These are phyloP conservation scores for Yamadazyma pseudoaaseri DNA, from an alignment of 1,139 yeast genomes.

Conservation along the genomic window DNA sequence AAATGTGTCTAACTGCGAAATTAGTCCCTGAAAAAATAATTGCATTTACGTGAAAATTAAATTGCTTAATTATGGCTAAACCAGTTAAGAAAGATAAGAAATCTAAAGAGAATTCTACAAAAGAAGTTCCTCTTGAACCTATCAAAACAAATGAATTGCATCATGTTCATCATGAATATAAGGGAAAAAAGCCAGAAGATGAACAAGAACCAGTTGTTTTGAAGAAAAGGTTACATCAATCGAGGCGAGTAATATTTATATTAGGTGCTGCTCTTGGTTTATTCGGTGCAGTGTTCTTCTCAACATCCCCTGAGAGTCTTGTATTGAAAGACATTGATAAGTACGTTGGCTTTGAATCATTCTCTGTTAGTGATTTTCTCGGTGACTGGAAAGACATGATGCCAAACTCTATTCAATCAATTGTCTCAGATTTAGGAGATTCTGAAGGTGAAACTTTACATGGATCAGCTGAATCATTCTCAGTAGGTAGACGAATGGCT, in stretches of 20 bases:
- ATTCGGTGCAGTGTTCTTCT: slow-evolving; percentile 60
- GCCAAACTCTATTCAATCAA: slow-evolving; percentile 63
- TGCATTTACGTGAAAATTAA: background rate
- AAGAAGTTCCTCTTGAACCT: slow-evolving; percentile 6
- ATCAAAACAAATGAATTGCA: background rate
- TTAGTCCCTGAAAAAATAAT: background rate
- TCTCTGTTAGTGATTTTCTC: slow-evolving; percentile 33
- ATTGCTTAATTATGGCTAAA: slow-evolving; percentile 9
- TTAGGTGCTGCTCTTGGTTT: slow-evolving; percentile 72
- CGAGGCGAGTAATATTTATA: slow-evolving; percentile 48
- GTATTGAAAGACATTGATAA: slow-evolving; percentile 49
- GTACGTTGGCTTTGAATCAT: slow-evolving; percentile 52
- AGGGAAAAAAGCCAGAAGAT: slow-evolving; percentile 1
- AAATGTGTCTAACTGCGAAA: background rate
- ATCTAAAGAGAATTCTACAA: background rate
- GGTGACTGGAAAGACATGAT: slow-evolving; percentile 62
- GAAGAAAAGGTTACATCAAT: slow-evolving; percentile 30
- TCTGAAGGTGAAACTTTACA: slow-evolving; percentile 30
- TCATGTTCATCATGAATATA: slow-evolving; percentile 2
- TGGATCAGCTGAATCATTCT: slow-evolving; percentile 78
- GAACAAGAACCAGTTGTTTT: slow-evolving; percentile 12
- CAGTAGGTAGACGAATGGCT: slow-evolving; percentile 74
- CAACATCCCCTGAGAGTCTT: slow-evolving; percentile 45
- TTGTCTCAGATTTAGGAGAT: slow-evolving; percentile 51
- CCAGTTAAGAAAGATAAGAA: slow-evolving; percentile 4